These are phyloP conservation scores for Coemansia sp. DNA, from an alignment of 192 early-diverging fungal species.

Conservation along the genomic window DNA sequence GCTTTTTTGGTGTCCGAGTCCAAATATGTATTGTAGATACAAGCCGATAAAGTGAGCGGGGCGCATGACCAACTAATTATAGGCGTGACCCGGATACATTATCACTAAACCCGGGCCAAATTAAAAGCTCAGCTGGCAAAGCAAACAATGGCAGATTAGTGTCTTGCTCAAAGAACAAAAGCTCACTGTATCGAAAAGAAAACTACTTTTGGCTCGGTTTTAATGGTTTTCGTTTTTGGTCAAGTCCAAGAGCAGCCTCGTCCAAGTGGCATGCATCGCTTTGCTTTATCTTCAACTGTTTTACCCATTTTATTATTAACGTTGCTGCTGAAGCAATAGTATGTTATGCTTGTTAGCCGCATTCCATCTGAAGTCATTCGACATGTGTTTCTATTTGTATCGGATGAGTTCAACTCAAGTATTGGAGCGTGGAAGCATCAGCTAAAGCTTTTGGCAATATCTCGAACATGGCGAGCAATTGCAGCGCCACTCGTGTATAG, in stretches of 20 bases:
- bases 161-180: too few species aligned
- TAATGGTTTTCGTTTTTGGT: too few species aligned
- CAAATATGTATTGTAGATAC: neutral
- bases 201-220: too few species aligned
- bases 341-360: neutral
- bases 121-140: too few species aligned
- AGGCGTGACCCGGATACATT: neutral
- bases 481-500: neutral
- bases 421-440: neutral
- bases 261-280: too few species aligned
- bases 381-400: neutral
- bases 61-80: neutral
- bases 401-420: neutral
- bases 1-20: neutral
- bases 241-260: too few species aligned
- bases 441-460: slow-evolving; percentile 2
- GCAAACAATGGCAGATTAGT: too few species aligned
- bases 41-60: neutral
- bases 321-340: too few species aligned
- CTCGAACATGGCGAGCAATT: neutral
- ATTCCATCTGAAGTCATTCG: slow-evolving; percentile 1
- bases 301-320: neutral
- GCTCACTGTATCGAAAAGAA: too few species aligned
- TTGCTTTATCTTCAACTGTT: neutral
- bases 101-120: neutral